Percentiles rank a stretch among this genome's conserved stretches.
These are phyloP conservation scores for Crithidia expoeki DNA, from an alignment of 208 protist genomes.

Conservation along the genomic window DNA sequence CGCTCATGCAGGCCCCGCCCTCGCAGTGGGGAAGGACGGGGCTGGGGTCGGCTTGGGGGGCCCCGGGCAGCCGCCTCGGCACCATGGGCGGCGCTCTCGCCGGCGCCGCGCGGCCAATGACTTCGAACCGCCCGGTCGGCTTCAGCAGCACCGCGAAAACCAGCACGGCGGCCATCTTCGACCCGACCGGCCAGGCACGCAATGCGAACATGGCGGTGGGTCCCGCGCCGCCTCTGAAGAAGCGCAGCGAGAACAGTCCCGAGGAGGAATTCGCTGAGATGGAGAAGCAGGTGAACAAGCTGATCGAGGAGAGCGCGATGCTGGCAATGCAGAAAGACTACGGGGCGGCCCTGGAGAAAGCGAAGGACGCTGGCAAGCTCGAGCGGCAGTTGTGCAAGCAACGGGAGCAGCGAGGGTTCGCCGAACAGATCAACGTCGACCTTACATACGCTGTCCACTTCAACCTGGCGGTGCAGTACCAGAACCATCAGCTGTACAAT, in stretches of 20 bases:
- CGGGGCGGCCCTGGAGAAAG: constrained; percentile 92
- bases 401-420: constrained; percentile 86
- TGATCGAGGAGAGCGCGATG: constrained; percentile 95
- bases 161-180: constrained; percentile 66
- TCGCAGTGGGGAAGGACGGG: constrained; percentile 79
- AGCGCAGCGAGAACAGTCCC: constrained; percentile 88
- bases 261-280: constrained; percentile 94
- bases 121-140: constrained; percentile 91
- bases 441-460: constrained; percentile 97
- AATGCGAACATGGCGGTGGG: constrained; percentile 74
- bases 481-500: constrained; percentile 94
- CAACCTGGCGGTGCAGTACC: constrained; percentile 96
- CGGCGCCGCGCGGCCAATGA: constrained; percentile 89
- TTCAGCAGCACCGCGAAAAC: constrained; percentile 60
- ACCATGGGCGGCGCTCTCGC: constrained; percentile 64
- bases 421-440: constrained; percentile 96
- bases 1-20: constrained; percentile 77
- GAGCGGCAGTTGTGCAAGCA: constrained; percentile 93
- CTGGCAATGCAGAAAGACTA: constrained; percentile 87
- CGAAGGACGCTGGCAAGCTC: constrained; percentile 94
- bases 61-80: constrained; percentile 63
- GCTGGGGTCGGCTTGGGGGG: constrained; percentile 73
- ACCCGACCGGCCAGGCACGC: constrained; percentile 75
- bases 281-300: constrained; percentile 92
- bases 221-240: constrained; percentile 90